These are phyloP conservation scores for Solanum paucissectum DNA, from an alignment of 257 asterid genomes.

Conservation along the genomic window DNA sequence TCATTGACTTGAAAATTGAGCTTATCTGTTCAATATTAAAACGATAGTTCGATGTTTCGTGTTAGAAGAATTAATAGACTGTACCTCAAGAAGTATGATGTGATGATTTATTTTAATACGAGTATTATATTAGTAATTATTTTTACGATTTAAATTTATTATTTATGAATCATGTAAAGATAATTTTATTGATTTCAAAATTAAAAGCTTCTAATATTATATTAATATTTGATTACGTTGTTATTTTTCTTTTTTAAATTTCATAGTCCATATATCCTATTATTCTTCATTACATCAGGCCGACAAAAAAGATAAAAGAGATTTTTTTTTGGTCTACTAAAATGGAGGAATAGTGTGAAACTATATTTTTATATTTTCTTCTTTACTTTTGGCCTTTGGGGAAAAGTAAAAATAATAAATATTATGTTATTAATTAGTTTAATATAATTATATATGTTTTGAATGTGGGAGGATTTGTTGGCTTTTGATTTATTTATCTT, in stretches of 20 bases:
- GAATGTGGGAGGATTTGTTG: not conserved
- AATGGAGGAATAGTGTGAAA: not conserved
- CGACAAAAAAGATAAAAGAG: not conserved
- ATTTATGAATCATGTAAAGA: fast-evolving
- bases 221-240: not conserved
- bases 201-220: not conserved
- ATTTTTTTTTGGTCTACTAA: not conserved
- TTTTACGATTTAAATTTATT: not conserved
- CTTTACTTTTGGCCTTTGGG: not conserved
- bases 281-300: not conserved
- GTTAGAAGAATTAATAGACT: not conserved
- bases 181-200: not conserved
- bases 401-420: not conserved
- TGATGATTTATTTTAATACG: not conserved
- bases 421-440: not conserved
- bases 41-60: not conserved
- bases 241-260: not conserved
- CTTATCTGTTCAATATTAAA: not conserved
- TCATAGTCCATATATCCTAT: not conserved
- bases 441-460: not conserved
- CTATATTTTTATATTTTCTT: not conserved
- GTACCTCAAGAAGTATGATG: fast-evolving
- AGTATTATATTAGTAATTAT: too few species aligned
- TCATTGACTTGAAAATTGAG: not conserved
- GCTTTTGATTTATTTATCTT: not conserved